These are phyloP conservation scores for Apiotrichum montevideense DNA, from an alignment of 1,284 basidiomycete species.

Conservation along the genomic window DNA sequence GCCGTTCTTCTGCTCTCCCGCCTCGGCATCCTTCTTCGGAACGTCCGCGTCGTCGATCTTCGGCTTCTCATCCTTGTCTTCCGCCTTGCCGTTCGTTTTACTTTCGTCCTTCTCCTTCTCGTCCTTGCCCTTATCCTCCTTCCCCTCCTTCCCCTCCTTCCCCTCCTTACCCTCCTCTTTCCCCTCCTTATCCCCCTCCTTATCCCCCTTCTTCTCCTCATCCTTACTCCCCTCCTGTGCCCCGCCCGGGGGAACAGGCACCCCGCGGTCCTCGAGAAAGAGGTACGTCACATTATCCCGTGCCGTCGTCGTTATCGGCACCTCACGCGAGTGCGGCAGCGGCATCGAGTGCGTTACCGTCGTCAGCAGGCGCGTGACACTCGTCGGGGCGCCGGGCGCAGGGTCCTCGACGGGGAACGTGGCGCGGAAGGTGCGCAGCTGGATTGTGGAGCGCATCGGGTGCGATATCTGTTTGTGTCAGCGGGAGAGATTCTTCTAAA, in stretches of 20 bases:
- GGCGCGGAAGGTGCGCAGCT: conserved; percentile 36
- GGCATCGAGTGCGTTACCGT: conserved; percentile 27
- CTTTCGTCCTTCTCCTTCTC: neutral
- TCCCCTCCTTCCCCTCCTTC: neutral
- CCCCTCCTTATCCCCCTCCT: neutral
- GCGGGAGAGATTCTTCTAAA: no score
- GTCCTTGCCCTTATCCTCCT: neutral
- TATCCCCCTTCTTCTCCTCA: neutral
- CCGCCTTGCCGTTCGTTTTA: neutral
- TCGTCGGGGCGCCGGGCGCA: conserved; percentile 3
- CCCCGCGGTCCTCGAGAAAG: conserved; percentile 34
- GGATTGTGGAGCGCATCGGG: conserved; percentile 27
- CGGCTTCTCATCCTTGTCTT: neutral
- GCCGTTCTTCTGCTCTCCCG: neutral
- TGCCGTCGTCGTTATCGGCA: conserved; percentile 12
- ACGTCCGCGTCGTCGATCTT: conserved; percentile 21
- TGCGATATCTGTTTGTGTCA: conserved; percentile 23
- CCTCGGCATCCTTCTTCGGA: no score
- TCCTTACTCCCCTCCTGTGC: no score
- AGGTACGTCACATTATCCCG: conserved; percentile 34
- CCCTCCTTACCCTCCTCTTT: neutral
- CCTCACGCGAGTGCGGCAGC: conserved; percentile 14
- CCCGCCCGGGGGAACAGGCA: neutral
- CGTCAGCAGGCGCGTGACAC: conserved; percentile 23
- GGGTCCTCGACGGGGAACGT: conserved; percentile 15